Evolutionary conservation across 2,329 filamentous ascomycete genomes (phyloP).

Genomic region (Aureobasidium namibiae): DNA sequence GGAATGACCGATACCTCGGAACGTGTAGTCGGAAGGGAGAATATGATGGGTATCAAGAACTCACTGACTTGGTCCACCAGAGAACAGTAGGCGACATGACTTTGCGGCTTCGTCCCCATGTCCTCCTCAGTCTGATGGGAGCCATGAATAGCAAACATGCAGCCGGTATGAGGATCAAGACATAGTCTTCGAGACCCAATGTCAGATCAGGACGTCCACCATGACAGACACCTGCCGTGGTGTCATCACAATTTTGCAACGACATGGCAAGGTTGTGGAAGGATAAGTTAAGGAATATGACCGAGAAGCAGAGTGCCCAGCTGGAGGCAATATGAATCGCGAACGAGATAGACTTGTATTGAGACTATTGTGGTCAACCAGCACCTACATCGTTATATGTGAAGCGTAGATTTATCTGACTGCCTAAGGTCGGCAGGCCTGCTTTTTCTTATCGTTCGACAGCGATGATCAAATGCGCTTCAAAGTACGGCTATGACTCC

Average conservation of each 20-base stretch:
- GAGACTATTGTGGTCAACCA: not conserved
- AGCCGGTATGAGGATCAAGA: constrained; percentile 22
- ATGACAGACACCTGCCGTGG: not conserved
- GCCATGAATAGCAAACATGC: constrained; percentile 21
- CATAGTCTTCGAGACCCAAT: constrained; percentile 23
- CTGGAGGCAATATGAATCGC: not conserved
- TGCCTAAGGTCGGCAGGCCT: constrained; percentile 8
- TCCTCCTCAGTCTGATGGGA: constrained; percentile 22
- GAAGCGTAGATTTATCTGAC: not conserved
- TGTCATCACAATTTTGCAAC: not conserved
- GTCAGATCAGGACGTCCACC: constrained; percentile 20
- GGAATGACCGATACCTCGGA: too few relatives aligned
- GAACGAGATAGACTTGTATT: not conserved
- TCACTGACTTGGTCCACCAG: constrained; percentile 19
- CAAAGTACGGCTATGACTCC: too few relatives aligned
- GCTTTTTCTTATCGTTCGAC: not conserved
- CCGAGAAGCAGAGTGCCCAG: not conserved
- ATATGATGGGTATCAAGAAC: not conserved
- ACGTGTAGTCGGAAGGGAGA: too few relatives aligned
- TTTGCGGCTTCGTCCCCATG: constrained; percentile 18
- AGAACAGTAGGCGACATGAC: constrained; percentile 19
- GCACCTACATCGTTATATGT: constrained; percentile 3
- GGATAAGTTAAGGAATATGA: not conserved
- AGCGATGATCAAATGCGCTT: too few relatives aligned
- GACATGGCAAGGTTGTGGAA: not conserved